Base-by-base conservation (phyloP, 495 filamentous ascomycete species). In the Trichoderma orchidacearum region DNA sequence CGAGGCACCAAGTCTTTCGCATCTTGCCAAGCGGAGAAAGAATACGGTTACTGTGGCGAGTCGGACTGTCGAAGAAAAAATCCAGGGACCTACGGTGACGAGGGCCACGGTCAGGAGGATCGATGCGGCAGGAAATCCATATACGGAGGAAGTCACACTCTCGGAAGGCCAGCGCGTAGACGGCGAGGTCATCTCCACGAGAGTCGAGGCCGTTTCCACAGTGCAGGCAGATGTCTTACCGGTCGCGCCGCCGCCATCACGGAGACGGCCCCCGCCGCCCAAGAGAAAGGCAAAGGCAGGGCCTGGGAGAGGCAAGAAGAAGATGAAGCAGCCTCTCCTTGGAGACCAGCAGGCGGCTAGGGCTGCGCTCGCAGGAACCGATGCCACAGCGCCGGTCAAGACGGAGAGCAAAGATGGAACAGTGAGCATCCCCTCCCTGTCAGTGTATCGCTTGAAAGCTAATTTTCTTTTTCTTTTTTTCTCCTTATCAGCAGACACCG, bases 1-100 rank as follows among this genome's bases (percentile, higher is more conserved):
- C 30, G 92, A 96, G 64, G 79, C 79, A 7, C 75, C 85, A 0
- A 84, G 88, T 41, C 70, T 83, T 3, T 89, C 95, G 41, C 93
- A 89, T 61, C 72, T 98, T 21, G 93, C 90, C 0, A 95, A 95
- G 69, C 76, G 90, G 51, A 81, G 90, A 59, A 89, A 88, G 62
- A 88, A 87, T n/a, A 68, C 72, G 13, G 62, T 78, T 34, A 72
- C 73, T 15, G 64, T 75, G 50, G 66, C 70, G 6, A 76, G 78
- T 12, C 72, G 68, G 32, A 66, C 72, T 3, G 58, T 69, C 5
- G 69, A 65, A 18, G 71, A 73, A 13, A 66, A 74, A 13, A 62
- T 73, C 12, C 68, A 68, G 7, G 70, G 72, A 0, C 69, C 71
- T 21, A 85, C 71, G 6, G 61, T 90, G 70, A 80, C 83, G 30